Evolutionary conservation across 768 basidiomycete species (phyloP).

Genomic region (Pleurotus djamor): DNA sequence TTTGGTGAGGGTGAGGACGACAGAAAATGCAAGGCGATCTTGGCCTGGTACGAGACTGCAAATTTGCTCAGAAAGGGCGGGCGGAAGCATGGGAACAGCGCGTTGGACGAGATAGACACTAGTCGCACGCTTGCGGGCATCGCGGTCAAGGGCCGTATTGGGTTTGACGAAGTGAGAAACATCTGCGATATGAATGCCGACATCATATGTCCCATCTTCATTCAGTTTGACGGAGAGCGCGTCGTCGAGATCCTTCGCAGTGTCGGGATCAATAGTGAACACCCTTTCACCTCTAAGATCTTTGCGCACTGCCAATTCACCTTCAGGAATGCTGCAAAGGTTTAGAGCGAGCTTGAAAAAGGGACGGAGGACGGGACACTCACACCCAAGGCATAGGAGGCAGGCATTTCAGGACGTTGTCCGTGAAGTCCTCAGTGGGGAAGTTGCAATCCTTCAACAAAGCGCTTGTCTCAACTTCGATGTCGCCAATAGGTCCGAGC

Average conservation of each 20-base stretch:
- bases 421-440: conserved; percentile 95
- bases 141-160: conserved; percentile 96
- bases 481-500: conserved; percentile 96
- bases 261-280: conserved; percentile 91
- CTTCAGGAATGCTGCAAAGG: conserved; percentile 72
- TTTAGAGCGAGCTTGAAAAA: conserved; percentile 9
- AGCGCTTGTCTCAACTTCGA: conserved; percentile 97
- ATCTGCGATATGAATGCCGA: conserved; percentile 96
- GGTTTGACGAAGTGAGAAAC: conserved; percentile 95
- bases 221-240: conserved; percentile 87
- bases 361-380: conserved; percentile 24
- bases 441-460: conserved; percentile 99
- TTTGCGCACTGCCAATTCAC: conserved; percentile 83
- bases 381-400: conserved; percentile 95
- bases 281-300: conserved; percentile 84
- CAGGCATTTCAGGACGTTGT: conserved; percentile 92
- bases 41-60: conserved; percentile 89
- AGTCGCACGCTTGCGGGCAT: conserved; percentile 95
- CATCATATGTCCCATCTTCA: conserved; percentile 89
- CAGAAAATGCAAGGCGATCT: conserved; percentile 91
- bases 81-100: conserved; percentile 96
- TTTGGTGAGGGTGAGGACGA: conserved; percentile 80
- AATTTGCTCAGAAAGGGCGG: conserved; percentile 86
- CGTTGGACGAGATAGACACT: conserved; percentile 97
- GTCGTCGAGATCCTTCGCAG: conserved; percentile 93